phyloP scores from a whole-genome alignment of 768 basidiomycete species.

The Auriculariales sp. region DNA sequence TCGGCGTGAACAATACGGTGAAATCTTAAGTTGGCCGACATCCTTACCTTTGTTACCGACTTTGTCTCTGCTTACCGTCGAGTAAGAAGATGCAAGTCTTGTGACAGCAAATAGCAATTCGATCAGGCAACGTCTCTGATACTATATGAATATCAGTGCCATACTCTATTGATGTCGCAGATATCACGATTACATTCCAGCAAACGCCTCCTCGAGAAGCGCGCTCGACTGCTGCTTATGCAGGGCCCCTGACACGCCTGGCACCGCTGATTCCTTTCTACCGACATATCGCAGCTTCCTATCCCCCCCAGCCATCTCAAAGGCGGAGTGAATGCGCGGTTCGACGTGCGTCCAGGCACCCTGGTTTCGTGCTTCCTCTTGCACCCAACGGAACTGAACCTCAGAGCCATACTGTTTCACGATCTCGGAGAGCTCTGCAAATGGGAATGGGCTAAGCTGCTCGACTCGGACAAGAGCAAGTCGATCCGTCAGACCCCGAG shows the following conservation, averaged over 20 bases:
- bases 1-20: too few relatives aligned
- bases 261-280: constrained; percentile 54
- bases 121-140: too few relatives aligned
- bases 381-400: constrained; percentile 46
- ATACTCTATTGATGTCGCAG: too few relatives aligned
- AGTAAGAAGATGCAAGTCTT: too few relatives aligned
- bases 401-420: too few relatives aligned
- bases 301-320: constrained; percentile 17
- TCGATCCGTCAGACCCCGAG: constrained; percentile 26
- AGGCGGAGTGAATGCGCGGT: constrained; percentile 36
- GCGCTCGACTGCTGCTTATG: constrained; percentile 52
- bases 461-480: constrained; percentile 70
- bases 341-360: constrained; percentile 62
- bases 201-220: constrained; percentile 46
- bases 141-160: too few relatives aligned
- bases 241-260: constrained; percentile 56
- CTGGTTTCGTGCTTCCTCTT: constrained; percentile 84
- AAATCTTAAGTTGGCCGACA: too few relatives aligned
- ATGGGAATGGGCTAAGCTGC: constrained; percentile 83
- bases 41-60: too few relatives aligned
- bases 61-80: too few relatives aligned
- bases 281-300: constrained; percentile 41
- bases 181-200: not conserved
- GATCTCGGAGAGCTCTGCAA: constrained; percentile 28
- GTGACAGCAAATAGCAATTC: too few relatives aligned